Percentiles rank a stretch among this genome's conserved stretches.
These are phyloP conservation scores for Magnusiomyces sp. DNA, from an alignment of 1,139 yeast genomes.

Conservation along the genomic window DNA sequence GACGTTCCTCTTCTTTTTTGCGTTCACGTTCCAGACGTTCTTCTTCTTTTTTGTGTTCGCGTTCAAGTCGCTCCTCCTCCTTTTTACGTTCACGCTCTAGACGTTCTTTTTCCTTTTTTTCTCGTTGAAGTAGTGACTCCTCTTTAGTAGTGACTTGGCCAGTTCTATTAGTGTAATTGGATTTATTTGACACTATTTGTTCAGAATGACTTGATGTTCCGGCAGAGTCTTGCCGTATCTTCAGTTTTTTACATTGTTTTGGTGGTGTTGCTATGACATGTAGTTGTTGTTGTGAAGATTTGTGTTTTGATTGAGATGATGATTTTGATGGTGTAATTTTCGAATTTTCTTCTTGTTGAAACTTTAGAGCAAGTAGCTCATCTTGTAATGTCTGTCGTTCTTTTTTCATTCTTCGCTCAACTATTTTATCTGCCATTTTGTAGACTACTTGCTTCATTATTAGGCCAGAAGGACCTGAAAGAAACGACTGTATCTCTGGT, in stretches of 20 bases:
- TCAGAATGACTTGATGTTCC: neutral
- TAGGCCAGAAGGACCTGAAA: too few species aligned
- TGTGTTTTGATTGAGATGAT: neutral
- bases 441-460: conserved; percentile 8
- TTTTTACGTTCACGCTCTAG: conserved; percentile 7
- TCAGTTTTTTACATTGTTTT: too few species aligned
- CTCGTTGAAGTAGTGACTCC: neutral
- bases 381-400: neutral
- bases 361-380: neutral
- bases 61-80: conserved; percentile 4
- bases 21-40: conserved; percentile 5
- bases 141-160: neutral
- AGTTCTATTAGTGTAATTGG: neutral
- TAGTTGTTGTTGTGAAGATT: neutral
- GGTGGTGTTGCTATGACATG: too few species aligned
- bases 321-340: neutral
- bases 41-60: conserved; percentile 1
- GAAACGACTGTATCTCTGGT: too few species aligned
- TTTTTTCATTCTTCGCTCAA: conserved; percentile 8
- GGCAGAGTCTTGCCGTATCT: too few species aligned
- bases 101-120: conserved; percentile 3
- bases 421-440: conserved; percentile 14
- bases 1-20: conserved; percentile 7
- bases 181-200: neutral
- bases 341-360: neutral